Base-by-base conservation (phyloP, 768 basidiomycete species). In the Obba rivulosa region DNA sequence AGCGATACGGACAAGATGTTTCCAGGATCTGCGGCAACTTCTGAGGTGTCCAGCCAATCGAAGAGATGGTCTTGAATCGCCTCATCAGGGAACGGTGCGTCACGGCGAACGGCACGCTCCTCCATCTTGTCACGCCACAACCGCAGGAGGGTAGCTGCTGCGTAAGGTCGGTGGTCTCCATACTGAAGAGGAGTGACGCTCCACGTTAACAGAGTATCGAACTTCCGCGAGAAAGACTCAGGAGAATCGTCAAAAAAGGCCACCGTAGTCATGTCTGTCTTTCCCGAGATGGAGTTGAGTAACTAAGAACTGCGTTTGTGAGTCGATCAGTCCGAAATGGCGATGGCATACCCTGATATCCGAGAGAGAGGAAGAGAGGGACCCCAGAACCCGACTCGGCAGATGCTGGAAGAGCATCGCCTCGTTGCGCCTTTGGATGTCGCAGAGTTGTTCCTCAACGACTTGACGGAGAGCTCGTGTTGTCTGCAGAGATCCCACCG, bases 151-250 rank as follows among this genome's bases (percentile, higher is more conserved):
- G 83, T 83, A 8, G 78, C 81, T 2, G 83, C 86, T 23, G 81
- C 87, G 58, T 83, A 85, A 1, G 85, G 80, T 28, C 89, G 74
- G 55, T 91, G 90, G 38, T 89, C 83, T 9, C 90, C 89, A 51
- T 84, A 90, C 64, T 92, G 90, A 16, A 87, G 69, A 2, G 82
- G 78, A 0, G 88, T 87, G 22, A 91, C 80, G 56, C 80, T 79
- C 89, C 90, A 92, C 0, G 85, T 85, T 9, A 92, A 72, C 2
- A 91, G 72, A 45, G 82, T 75, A 54, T 87, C 80, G 16, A 91
- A 74, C 59, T 90, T 88, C 49, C 77, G 76, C n/a, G 72, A 66
- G 57, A 89, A 87, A 46, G 74, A 45, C 22, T 64, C 61, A 2
- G 62, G 60, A 23, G 68, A 69, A 8, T 72, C 70, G 7, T 76